These are phyloP conservation scores for Penicillium sp. DNA, from an alignment of 2,329 filamentous ascomycete species.

Conservation along the genomic window DNA sequence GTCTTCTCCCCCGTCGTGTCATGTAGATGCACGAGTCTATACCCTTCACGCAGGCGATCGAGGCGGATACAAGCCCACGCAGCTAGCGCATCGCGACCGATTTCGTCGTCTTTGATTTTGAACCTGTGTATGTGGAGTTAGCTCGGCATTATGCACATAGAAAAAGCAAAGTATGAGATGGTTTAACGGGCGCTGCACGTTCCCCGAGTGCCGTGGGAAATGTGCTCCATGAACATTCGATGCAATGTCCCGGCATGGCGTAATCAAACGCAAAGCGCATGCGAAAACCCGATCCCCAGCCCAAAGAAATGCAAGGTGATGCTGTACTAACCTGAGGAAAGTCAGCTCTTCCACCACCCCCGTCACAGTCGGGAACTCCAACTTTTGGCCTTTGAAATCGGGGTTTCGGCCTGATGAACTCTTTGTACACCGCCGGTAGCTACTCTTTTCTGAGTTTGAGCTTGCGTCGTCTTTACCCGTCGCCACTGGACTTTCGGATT, in stretches of 20 bases:
- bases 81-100: constrained; percentile 69
- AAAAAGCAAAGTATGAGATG: not conserved
- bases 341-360: constrained; percentile 64
- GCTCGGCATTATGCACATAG: not conserved
- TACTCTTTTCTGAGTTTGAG: constrained; percentile 36
- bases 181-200: constrained; percentile 7
- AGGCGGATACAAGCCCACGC: constrained; percentile 87
- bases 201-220: not conserved
- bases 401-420: constrained; percentile 56
- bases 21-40: constrained; percentile 70
- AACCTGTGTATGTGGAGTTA: constrained; percentile 49
- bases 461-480: constrained; percentile 46
- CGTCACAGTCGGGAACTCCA: constrained; percentile 54
- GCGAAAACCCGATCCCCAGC: not conserved
- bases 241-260: not conserved
- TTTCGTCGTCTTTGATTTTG: constrained; percentile 81
- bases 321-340: constrained; percentile 61
- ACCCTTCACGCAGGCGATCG: constrained; percentile 70
- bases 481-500: constrained; percentile 46
- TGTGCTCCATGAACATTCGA: not conserved
- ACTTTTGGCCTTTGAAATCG: constrained; percentile 56
- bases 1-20: constrained; percentile 62
- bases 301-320: constrained; percentile 1
- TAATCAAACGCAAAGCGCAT: not conserved
- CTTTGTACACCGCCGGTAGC: constrained; percentile 58